A percentile compares a stretch with the other conserved stretches of the same genome.
These are phyloP conservation scores for Talaromyces sp. DNA, from an alignment of 2,329 filamentous ascomycete species.

Conservation along the genomic window DNA sequence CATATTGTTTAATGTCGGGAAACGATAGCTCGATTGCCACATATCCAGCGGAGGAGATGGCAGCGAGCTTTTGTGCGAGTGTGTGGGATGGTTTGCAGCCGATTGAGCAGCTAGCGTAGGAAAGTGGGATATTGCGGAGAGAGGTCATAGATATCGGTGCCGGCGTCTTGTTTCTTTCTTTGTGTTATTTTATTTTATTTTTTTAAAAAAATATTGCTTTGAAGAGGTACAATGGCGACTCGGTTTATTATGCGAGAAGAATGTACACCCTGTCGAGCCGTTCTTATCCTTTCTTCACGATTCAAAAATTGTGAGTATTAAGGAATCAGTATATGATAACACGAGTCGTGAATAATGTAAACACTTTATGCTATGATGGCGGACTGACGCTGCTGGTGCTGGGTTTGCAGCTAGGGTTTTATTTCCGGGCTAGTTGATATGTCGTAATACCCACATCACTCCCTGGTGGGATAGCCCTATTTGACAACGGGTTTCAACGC, in stretches of 20 bases:
- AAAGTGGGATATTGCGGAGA: constrained; percentile 28
- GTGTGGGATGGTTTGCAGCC: constrained; percentile 30
- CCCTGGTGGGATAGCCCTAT: background rate
- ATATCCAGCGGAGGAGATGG: constrained; percentile 44
- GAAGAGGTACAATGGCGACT: too few species aligned
- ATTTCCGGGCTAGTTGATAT: background rate
- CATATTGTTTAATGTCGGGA: constrained; percentile 65
- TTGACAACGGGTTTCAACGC: background rate
- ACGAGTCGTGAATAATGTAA: background rate
- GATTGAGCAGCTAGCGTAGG: constrained; percentile 43
- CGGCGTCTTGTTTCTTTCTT: background rate
- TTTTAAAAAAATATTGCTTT: background rate
- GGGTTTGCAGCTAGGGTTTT: background rate
- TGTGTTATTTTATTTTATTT: background rate
- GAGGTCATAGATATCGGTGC: constrained; percentile 12
- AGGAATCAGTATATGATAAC: background rate
- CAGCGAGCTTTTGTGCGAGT: constrained; percentile 35
- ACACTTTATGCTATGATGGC: background rate
- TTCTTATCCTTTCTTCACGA: background rate
- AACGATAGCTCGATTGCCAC: constrained; percentile 69
- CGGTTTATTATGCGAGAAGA: background rate
- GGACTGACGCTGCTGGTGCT: background rate
- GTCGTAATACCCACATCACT: background rate
- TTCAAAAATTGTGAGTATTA: background rate
- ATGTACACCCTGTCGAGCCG: background rate